Evolutionary conservation across 352 stramenopile genomes (phyloP), one percentile per base, ranked within the genome.

Genomic region (Peronospora belbahrii): DNA sequence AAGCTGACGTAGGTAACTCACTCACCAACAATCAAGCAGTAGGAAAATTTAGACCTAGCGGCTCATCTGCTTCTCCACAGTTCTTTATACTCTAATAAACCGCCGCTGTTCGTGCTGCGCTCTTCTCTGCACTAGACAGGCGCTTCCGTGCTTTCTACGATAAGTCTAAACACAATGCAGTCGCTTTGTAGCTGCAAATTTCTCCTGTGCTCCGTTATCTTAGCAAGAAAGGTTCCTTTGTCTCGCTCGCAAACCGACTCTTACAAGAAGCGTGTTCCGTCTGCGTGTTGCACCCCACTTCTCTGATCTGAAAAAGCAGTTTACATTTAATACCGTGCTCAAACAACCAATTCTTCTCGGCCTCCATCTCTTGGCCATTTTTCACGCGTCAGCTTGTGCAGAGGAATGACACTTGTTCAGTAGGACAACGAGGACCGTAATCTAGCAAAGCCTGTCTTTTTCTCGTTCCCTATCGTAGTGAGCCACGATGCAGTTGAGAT

Each of bases 391-490:
- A 34, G n/a, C n/a, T 91, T 85, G 39, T 83, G 74, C 18, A 88
- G 56, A 6, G 79, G 64, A 14, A 62, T 41, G 42, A 86, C 63
- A 10, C 61, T 55, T 4, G 55, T n/a, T 38, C 15, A 8, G 33
- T 17, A 38, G 15, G 33, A 24, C 18, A 25, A 17, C 8, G 13
- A 6, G 3, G 19, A 89, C 73, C 65, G 92, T 93, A 51, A 95
- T 83, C 47, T 95, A 82, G 59, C 93, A 95, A 9, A 96, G 58
- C 27, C 95, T 31, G n/a, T 84, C 8, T 64, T 54, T 22, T 65
- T 65, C 36, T 76, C 67, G 51, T 87, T 89, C 83, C 95, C 95
- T 61, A 96, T 86, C 32, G 65, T 59, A 2, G 64, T 67, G 6
- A n/a, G n/a, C n/a, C n/a, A n/a, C n/a, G n/a, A n/a, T n/a, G n/a